A percentile compares a stretch with the other conserved stretches of the same genome.
These are phyloP conservation scores for Boletus pseudopeckii DNA, from an alignment of 768 basidiomycete species.

Conservation along the genomic window DNA sequence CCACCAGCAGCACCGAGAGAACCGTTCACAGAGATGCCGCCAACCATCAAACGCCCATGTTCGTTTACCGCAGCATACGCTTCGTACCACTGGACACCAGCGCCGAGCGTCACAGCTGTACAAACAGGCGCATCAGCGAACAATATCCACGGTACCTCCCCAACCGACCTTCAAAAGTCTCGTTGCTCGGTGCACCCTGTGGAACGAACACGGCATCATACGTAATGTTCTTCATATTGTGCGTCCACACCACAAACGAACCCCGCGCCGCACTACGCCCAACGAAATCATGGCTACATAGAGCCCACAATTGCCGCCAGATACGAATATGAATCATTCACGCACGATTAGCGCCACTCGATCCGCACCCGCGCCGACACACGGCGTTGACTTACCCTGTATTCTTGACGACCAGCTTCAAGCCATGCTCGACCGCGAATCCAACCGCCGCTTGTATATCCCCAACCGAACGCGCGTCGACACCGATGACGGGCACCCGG, in stretches of 20 bases:
- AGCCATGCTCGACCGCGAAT: constrained; percentile 16
- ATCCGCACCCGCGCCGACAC: not conserved
- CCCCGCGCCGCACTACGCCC: constrained; percentile 39
- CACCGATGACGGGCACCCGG: constrained; percentile 17
- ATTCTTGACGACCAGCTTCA: constrained; percentile 25
- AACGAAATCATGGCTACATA: constrained; percentile 34
- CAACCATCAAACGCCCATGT: constrained; percentile 42
- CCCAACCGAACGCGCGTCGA: constrained; percentile 17
- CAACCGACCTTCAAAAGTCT: not conserved
- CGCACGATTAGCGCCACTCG: not conserved
- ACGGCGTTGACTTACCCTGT: constrained; percentile 12
- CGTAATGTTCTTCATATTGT: constrained; percentile 37
- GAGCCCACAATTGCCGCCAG: not conserved
- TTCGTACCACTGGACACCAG: constrained; percentile 47
- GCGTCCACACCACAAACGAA: constrained; percentile 41
- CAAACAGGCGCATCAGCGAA: constrained; percentile 4
- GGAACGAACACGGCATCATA: constrained; percentile 33
- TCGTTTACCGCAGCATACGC: constrained; percentile 39
- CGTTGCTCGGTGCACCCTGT: constrained; percentile 24
- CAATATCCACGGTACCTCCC: not conserved
- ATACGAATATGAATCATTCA: not conserved
- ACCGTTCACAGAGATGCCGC: constrained; percentile 38
- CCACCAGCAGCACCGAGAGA: constrained; percentile 48
- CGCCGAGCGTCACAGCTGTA: constrained; percentile 32
- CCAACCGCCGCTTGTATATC: constrained; percentile 21